Base-by-base conservation (phyloP, 2,329 filamentous ascomycete genomes). In the Fusarium sp. region DNA sequence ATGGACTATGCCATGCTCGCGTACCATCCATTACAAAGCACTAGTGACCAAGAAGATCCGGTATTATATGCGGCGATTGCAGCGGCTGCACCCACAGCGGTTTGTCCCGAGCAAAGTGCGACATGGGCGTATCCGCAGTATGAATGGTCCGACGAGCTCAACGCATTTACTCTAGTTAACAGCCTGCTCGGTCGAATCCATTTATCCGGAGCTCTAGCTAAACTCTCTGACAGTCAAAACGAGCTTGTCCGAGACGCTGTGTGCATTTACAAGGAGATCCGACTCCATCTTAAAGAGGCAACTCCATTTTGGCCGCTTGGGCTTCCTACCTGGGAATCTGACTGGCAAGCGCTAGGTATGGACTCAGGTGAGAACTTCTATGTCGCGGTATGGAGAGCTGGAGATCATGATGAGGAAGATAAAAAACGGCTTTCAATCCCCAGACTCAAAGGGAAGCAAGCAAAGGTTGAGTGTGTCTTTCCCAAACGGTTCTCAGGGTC, bases 61-160 rank as follows among this genome's bases (percentile, higher is more conserved):
- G 54, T 67, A 4, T 69, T 62, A 0, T 80, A 80, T 46, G 73
- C 75, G 0, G 75, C 76, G 5, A 77, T 80, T 43, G 57, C 78
- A 2, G 77, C 76, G 4, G 73, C 72, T 0, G 40, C 74, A 4
- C 75, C 77, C 1, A 80, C 78, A 2, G 77, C 78, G 5, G 78
- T 79, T 0, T 73, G 73, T 0, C 79, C 79, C 0, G 79, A 81
- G 45, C 78, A 80, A 54, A 70, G 77, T 17, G 78, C 76, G 1
- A 71, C 68, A 5, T 81, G 79, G 79, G 76, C 75, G 7, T 81
- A 81, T 58, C 79, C 79, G 0, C 78, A 81, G 53, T 62, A 70
- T 0, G 68, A 66, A 4, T 80, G 78, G 77, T 62, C 63, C 10
- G 77, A 78, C 18, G 79, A 80, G 61, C 72, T 62, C 2, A 81